Evolutionary conservation across 2,329 filamentous ascomycete genomes (phyloP).

Genomic region (Thelonectria blattea): DNA sequence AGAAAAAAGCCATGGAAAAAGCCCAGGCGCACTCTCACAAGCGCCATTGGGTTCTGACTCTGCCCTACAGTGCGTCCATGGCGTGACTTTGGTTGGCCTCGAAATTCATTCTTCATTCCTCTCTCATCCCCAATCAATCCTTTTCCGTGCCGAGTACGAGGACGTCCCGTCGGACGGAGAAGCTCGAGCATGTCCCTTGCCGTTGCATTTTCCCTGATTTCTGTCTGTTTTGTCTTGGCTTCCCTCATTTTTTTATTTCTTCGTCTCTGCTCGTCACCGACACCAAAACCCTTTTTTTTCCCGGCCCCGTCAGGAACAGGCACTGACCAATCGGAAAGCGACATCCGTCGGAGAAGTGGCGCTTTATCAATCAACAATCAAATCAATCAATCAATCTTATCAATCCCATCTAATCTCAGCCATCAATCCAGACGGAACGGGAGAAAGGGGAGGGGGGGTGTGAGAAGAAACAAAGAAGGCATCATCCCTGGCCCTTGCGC

Average conservation of each 20-base stretch:
- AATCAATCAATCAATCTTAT: slow-evolving; percentile 29
- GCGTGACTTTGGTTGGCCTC: slow-evolving; percentile 16
- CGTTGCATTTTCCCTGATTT: not conserved
- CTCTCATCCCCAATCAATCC: not conserved
- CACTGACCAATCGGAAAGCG: slow-evolving; percentile 29
- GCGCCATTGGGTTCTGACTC: too few species aligned
- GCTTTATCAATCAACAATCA: slow-evolving; percentile 13
- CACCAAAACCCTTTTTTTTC: not conserved
- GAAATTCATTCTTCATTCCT: not conserved
- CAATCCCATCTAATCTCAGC: slow-evolving; percentile 41
- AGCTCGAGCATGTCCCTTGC: not conserved
- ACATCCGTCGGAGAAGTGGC: not conserved
- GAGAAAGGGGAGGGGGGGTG: slow-evolving; percentile 7
- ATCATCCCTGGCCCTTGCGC: not conserved
- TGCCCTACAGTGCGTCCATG: not conserved
- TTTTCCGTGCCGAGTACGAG: slow-evolving; percentile 1
- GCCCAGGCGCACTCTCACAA: not conserved
- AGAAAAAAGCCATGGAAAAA: not conserved
- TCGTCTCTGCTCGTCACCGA: not conserved
- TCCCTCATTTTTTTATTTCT: not conserved
- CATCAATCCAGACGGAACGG: slow-evolving; percentile 17
- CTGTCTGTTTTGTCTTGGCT: not conserved
- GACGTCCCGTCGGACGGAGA: not conserved
- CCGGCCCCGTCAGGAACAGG: not conserved
- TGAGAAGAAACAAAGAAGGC: slow-evolving; percentile 4